Evolutionary conservation across 2,329 filamentous ascomycete species (phyloP).

Genomic region (Aspergillus sp.): DNA sequence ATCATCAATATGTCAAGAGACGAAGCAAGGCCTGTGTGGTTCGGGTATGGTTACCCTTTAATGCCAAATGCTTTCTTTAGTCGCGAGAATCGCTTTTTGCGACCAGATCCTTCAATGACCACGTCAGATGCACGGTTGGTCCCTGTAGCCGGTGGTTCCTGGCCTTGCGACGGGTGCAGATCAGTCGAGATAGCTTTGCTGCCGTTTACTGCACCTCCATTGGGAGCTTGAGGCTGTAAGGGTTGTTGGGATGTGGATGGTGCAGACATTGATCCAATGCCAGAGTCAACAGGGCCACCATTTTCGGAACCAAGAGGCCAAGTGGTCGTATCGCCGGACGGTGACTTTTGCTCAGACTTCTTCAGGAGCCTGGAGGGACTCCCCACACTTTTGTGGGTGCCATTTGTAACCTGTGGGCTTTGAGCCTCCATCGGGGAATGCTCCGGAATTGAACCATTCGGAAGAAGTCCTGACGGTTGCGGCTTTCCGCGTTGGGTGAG

Average conservation of each 20-base stretch:
- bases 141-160: background rate
- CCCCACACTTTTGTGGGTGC: conserved; percentile 15
- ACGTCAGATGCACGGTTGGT: conserved; percentile 25
- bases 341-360: conserved; percentile 23
- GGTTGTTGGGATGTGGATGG: background rate
- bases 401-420: background rate
- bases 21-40: background rate
- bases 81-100: conserved; percentile 48
- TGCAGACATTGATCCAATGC: background rate
- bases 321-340: conserved; percentile 10
- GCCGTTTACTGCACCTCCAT: conserved; percentile 16
- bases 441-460: conserved; percentile 6
- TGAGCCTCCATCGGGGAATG: conserved; percentile 17
- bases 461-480: conserved; percentile 48
- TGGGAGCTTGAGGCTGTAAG: conserved; percentile 12
- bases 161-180: background rate
- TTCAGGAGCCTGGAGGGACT: conserved; percentile 29
- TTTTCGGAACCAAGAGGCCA: conserved; percentile 28
- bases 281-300: conserved; percentile 7
- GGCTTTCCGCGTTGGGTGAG: conserved; percentile 43
- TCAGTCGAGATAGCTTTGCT: background rate
- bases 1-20: background rate
- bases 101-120: conserved; percentile 36
- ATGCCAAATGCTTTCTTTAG: conserved; percentile 47
- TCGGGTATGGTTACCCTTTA: conserved; percentile 15